A percentile compares a stretch with the other conserved stretches of the same genome.
phyloP scores from a whole-genome alignment of 805 yeast genomes.

The Candida chauliodis region DNA sequence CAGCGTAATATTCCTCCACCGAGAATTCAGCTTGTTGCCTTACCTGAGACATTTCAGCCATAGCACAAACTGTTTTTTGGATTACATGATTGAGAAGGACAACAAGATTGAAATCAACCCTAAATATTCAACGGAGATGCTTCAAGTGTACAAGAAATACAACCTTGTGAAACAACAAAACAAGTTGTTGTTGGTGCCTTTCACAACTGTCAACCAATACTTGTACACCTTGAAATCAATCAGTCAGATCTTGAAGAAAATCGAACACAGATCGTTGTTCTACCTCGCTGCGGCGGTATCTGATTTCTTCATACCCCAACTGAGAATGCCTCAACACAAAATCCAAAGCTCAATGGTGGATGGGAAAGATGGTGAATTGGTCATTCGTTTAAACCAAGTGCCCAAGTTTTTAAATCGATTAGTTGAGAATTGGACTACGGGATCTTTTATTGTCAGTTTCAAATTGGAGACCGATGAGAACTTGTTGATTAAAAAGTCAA shows the following conservation, averaged over 20 bases:
- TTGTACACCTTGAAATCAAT: slow-evolving; percentile 74
- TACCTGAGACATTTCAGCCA: slow-evolving; percentile 88
- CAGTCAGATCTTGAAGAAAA: slow-evolving; percentile 53
- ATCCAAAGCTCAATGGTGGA: slow-evolving; percentile 66
- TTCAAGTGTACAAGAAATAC: slow-evolving; percentile 54
- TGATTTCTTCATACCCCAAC: slow-evolving; percentile 87
- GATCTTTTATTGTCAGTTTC: slow-evolving; percentile 91
- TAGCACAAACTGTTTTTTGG: slow-evolving; percentile 79
- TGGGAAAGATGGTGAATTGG: slow-evolving; percentile 63
- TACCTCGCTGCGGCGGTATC: slow-evolving; percentile 97
- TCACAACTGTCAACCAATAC: slow-evolving; percentile 93
- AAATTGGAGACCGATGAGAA: slow-evolving; percentile 84
- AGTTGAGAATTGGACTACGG: slow-evolving; percentile 93
- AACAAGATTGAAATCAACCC: slow-evolving; percentile 61
- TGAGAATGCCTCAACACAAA: slow-evolving; percentile 87
- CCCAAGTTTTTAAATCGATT: slow-evolving; percentile 87
- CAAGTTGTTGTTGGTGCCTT: slow-evolving; percentile 70
- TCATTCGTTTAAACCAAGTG: slow-evolving; percentile 88
- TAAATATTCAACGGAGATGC: slow-evolving; percentile 59
- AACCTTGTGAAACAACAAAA: slow-evolving; percentile 46
- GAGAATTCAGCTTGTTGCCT: slow-evolving; percentile 90
- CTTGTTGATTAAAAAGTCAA: slow-evolving; percentile 71
- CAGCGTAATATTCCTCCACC: slow-evolving; percentile 87
- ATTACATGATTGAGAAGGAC: slow-evolving; percentile 62
- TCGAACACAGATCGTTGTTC: slow-evolving; percentile 63